Base-by-base conservation (phyloP, 164 flowering plant species). In the Amborella trichopoda region DNA sequence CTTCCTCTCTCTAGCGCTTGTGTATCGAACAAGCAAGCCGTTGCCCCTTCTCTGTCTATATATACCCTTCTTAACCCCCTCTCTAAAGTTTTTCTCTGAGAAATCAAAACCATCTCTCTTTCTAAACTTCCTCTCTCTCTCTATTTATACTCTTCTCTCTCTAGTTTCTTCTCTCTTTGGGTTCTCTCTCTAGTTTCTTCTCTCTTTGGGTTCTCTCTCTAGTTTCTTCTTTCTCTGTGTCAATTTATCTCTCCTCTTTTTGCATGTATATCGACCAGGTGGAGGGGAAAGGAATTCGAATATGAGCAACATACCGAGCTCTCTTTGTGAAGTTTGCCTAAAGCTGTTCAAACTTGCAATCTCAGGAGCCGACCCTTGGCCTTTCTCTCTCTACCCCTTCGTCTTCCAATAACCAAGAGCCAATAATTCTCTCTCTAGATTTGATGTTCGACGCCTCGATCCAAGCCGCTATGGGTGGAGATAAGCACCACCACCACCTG, bases 301-400 rank as follows among this genome's bases (percentile, higher is more conserved):
- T 61, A 81, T 84, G 94, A 74, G 73, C 84, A 76, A 84, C 64
- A 47, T 78, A 9, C 86, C 89, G 14, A 68, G 32, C 26, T 68
- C 86, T 28, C 50, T 77, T 12, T 66, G 74, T 24, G 74, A 77
- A 39, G 61, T 76, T 17, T 65, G 81, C 30, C 53, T 72, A 9
- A 68, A 74, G 52, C 69, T 69, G 47, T 78, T 83, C 74, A 65
- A 53, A 3, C 70, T 83, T 8, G 66, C 75, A 44, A 78, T 80
- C 52, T 84, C 86, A 23, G 52, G 74, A 25, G 75, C 81, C 4
- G 80, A 84, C 47, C 89, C 86, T 14, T 81, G 89, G 82, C 82
- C 86, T 19, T 84, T 81, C 26, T 77, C 84, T 65, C 18, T 38
- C 17, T 22, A 53, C 21, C 23, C 11, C 6, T 22, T 38, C 1